phyloP scores from a whole-genome alignment of 139 green algal genomes.

The Nannochloris sp. region DNA sequence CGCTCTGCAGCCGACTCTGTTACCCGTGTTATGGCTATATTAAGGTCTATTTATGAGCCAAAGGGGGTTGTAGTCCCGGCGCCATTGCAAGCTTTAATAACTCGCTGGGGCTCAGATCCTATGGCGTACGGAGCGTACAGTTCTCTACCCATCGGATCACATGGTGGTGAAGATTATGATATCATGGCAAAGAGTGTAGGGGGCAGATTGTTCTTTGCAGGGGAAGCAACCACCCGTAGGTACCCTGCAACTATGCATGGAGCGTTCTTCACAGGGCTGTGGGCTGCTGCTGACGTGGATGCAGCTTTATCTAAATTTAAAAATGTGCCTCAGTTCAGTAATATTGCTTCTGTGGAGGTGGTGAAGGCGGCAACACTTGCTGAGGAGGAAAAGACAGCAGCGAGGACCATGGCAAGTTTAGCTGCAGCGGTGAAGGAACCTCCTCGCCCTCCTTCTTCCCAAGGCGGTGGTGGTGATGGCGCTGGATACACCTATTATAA shows the following conservation, averaged over 20 bases:
- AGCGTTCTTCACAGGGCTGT: slow-evolving; percentile 68
- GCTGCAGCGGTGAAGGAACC: not conserved
- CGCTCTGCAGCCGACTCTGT: slow-evolving; percentile 35
- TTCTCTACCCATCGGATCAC: slow-evolving; percentile 63
- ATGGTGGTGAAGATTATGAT: slow-evolving; percentile 81
- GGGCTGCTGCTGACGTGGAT: not conserved
- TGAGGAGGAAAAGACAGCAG: not conserved
- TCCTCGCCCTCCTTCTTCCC: not conserved
- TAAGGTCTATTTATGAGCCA: slow-evolving; percentile 67
- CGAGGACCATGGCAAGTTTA: not conserved
- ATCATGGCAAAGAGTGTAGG: slow-evolving; percentile 58
- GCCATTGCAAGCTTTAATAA: slow-evolving; percentile 53
- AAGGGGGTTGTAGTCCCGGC: slow-evolving; percentile 62
- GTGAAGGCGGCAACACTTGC: not conserved
- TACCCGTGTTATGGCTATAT: slow-evolving; percentile 59
- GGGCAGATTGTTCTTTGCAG: slow-evolving; percentile 78
- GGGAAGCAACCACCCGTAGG: slow-evolving; percentile 80
- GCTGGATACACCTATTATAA: not conserved
- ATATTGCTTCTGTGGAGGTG: not conserved
- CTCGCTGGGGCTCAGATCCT: slow-evolving; percentile 76
- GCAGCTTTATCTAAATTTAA: not conserved
- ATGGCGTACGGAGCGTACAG: slow-evolving; percentile 82
- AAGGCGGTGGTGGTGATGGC: not conserved
- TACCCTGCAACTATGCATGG: slow-evolving; percentile 98
- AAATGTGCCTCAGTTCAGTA: not conserved